These are phyloP conservation scores for Prunella vulgaris DNA, from an alignment of 257 asterid genomes.

Conservation along the genomic window DNA sequence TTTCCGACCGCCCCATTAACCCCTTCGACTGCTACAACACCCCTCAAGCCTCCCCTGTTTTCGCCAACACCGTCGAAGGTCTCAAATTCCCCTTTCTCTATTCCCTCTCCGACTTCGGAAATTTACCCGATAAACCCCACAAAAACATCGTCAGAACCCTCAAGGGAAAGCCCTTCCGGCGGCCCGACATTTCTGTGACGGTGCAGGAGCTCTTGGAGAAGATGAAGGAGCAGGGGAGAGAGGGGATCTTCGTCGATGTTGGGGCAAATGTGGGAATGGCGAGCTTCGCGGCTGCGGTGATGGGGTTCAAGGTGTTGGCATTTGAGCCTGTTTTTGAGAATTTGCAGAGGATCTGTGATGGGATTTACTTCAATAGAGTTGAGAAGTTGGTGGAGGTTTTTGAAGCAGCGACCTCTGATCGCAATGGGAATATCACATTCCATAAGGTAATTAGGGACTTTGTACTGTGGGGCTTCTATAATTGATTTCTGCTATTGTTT, in stretches of 20 bases:
- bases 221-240: constrained; percentile 34
- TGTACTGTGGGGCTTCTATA: not conserved
- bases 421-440: constrained; percentile 70
- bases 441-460: constrained; percentile 56
- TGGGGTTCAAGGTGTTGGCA: constrained; percentile 91
- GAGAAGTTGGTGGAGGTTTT: constrained; percentile 65
- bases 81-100: constrained; percentile 78
- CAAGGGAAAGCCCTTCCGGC: constrained; percentile 79
- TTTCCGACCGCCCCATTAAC: constrained; percentile 35
- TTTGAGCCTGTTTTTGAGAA: constrained; percentile 98
- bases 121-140: constrained; percentile 90
- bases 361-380: constrained; percentile 79
- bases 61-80: constrained; percentile 94
- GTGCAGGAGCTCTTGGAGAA: constrained; percentile 72
- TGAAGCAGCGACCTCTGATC: constrained; percentile 88
- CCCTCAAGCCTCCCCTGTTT: constrained; percentile 82
- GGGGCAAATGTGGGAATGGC: constrained; percentile 99
- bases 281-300: constrained; percentile 86
- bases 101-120: constrained; percentile 87
- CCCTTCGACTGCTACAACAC: constrained; percentile 71
- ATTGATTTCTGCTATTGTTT: no score
- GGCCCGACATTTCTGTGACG: constrained; percentile 87
- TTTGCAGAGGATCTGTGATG: constrained; percentile 92
- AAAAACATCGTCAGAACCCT: constrained; percentile 82
- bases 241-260: constrained; percentile 74